Percentiles rank a stretch among this genome's conserved stretches.
These are phyloP conservation scores for Xerocomus spinulosus DNA, from an alignment of 768 basidiomycete species.

Conservation along the genomic window DNA sequence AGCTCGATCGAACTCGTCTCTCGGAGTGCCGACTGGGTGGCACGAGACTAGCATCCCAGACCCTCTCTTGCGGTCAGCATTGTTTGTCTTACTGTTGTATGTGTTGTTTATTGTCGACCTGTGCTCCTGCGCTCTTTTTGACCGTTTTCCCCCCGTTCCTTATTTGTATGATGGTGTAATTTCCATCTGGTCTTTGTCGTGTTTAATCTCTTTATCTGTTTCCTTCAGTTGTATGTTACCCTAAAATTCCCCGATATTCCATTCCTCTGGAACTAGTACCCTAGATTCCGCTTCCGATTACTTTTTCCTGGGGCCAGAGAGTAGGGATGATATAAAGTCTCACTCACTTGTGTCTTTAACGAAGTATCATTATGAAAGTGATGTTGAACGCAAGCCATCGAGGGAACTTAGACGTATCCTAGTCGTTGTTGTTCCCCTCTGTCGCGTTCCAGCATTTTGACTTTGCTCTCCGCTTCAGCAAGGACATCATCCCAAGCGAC, in stretches of 20 bases:
- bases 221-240: conserved; percentile 21
- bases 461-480: conserved; percentile 58
- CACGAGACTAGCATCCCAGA: conserved; percentile 48
- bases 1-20: conserved; percentile 84
- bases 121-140: conserved; percentile 6
- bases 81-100: conserved; percentile 7
- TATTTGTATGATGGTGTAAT: conserved; percentile 27
- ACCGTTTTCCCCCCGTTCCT: conserved; percentile 1
- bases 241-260: conserved; percentile 8
- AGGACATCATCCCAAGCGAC: conserved; percentile 81
- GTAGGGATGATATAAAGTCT: conserved; percentile 14
- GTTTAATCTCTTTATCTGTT: conserved; percentile 10
- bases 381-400: neutral
- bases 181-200: conserved; percentile 12
- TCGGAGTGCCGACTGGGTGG: conserved; percentile 83
- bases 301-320: conserved; percentile 4
- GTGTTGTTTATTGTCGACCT: conserved; percentile 5
- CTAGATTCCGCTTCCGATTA: conserved; percentile 8
- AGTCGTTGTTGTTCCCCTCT: conserved; percentile 55
- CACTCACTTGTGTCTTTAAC: conserved; percentile 18
- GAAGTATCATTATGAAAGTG: conserved; percentile 10
- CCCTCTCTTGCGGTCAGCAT: neutral
- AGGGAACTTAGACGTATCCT: conserved; percentile 46
- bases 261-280: conserved; percentile 11
- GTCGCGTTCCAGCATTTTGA: conserved; percentile 55